These are phyloP conservation scores for Annulohypoxylon bovei DNA, from an alignment of 495 filamentous ascomycete species.

Conservation along the genomic window DNA sequence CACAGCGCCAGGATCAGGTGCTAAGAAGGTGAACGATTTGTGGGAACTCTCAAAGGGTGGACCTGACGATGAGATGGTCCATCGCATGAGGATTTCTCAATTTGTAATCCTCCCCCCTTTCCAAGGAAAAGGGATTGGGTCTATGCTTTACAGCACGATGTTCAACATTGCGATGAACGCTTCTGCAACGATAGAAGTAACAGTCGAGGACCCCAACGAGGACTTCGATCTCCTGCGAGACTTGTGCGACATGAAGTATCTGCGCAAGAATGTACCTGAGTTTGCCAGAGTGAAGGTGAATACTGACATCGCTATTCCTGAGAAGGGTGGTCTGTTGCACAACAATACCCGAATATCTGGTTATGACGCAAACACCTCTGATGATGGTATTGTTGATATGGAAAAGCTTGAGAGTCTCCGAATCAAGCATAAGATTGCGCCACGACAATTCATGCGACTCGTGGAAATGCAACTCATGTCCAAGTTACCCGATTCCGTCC, in stretches of 20 bases:
- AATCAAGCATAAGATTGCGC: constrained; percentile 75
- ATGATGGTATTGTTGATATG: constrained; percentile 65
- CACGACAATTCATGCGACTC: constrained; percentile 86
- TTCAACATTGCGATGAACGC: constrained; percentile 70
- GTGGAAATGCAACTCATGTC: constrained; percentile 90
- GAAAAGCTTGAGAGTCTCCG: constrained; percentile 69
- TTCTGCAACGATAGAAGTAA: constrained; percentile 77
- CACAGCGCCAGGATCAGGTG: constrained; percentile 24
- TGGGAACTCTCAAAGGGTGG: constrained; percentile 42
- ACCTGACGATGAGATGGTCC: constrained; percentile 55
- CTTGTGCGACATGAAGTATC: constrained; percentile 76
- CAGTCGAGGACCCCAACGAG: constrained; percentile 96
- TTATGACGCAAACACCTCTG: not conserved
- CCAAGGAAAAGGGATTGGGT: constrained; percentile 80
- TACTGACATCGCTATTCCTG: constrained; percentile 48
- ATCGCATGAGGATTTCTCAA: constrained; percentile 87
- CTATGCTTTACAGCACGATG: constrained; percentile 81
- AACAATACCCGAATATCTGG: constrained; percentile 52
- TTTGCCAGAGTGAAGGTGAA: constrained; percentile 66
- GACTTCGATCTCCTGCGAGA: constrained; percentile 92
- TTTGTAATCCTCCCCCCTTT: constrained; percentile 93
- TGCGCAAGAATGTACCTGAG: constrained; percentile 61
- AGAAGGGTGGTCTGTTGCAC: constrained; percentile 63
- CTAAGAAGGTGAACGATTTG: constrained; percentile 23
- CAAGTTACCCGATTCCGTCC: constrained; percentile 70